Conservation (phyloP, 768 basidiomycete genomes). For the Fomitopsis pulvina region DNA sequence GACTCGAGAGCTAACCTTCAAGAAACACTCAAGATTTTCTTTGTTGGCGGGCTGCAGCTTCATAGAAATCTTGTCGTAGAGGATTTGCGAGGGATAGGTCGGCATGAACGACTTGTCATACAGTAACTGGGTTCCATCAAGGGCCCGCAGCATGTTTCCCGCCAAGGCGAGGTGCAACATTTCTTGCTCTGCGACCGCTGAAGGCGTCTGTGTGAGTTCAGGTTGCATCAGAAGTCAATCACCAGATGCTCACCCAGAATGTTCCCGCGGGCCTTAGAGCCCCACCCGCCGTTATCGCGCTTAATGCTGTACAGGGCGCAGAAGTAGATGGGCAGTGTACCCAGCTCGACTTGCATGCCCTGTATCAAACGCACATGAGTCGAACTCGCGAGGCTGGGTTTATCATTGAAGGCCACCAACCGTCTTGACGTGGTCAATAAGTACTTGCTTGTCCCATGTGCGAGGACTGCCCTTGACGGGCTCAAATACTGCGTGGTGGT, state of each 20-base stretch:
- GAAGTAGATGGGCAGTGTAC: background rate
- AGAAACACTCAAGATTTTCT: slow-evolving; percentile 10
- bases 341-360: slow-evolving; percentile 1
- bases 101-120: slow-evolving; percentile 6
- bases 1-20: slow-evolving; percentile 7
- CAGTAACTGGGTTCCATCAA: slow-evolving; percentile 6
- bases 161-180: slow-evolving; percentile 15
- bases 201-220: background rate
- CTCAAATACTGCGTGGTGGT: background rate
- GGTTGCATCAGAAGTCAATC: background rate
- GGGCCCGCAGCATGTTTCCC: slow-evolving; percentile 11
- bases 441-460: background rate
- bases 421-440: background rate
- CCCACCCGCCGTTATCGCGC: background rate
- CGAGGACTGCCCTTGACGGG: background rate
- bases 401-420: background rate
- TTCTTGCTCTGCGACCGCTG: slow-evolving; percentile 15
- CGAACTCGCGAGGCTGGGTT: background rate
- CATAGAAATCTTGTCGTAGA: slow-evolving; percentile 10
- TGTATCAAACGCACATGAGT: background rate
- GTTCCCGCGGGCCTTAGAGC: background rate
- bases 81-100: slow-evolving; percentile 2
- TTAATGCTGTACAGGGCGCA: background rate
- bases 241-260: slow-evolving; percentile 1
- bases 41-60: slow-evolving; percentile 10